Conservation (phyloP, 495 filamentous ascomycete genomes). For the Niebla homalea region DNA sequence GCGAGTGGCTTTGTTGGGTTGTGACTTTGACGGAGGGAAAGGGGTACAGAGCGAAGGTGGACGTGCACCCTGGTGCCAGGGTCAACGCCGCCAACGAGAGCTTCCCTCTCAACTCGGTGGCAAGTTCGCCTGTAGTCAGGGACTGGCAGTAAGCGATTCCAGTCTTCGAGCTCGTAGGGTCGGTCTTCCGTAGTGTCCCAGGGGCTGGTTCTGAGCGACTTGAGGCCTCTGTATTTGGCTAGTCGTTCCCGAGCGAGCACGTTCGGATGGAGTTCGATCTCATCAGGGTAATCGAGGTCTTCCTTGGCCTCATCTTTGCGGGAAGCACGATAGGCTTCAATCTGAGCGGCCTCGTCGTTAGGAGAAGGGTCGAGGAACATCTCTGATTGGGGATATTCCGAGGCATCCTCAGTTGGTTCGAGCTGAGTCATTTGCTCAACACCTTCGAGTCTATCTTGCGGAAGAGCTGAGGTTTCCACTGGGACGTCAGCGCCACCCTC, state of each 20-base stretch:
- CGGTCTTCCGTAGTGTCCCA: slow-evolving; percentile 86
- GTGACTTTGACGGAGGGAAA: slow-evolving; percentile 39
- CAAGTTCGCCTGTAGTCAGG: slow-evolving; percentile 71
- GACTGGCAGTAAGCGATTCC: slow-evolving; percentile 70
- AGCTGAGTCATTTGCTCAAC: slow-evolving; percentile 31
- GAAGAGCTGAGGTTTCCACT: slow-evolving; percentile 26
- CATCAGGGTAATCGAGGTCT: slow-evolving; percentile 90
- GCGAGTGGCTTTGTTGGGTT: slow-evolving; percentile 46
- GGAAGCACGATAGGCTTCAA: slow-evolving; percentile 64
- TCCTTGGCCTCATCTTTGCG: slow-evolving; percentile 70
- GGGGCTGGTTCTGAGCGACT: slow-evolving; percentile 67
- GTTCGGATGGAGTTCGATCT: slow-evolving; percentile 85
- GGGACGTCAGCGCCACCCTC: slow-evolving; percentile 37
- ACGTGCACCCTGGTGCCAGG: slow-evolving; percentile 72
- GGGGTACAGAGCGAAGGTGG: slow-evolving; percentile 61
- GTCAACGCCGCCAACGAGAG: slow-evolving; percentile 70
- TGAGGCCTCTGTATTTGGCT: slow-evolving; percentile 74
- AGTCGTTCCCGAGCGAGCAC: slow-evolving; percentile 76
- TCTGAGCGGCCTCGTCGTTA: slow-evolving; percentile 67
- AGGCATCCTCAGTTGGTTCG: slow-evolving; percentile 59
- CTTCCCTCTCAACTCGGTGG: slow-evolving; percentile 61
- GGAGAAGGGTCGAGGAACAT: slow-evolving; percentile 79
- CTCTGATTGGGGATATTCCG: slow-evolving; percentile 83
- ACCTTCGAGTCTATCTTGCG: slow-evolving; percentile 27
- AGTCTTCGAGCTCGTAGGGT: slow-evolving; percentile 76